phyloP scores from a whole-genome alignment of 2,329 filamentous ascomycete genomes.

The Arthrobotrys pseudoclavata region DNA sequence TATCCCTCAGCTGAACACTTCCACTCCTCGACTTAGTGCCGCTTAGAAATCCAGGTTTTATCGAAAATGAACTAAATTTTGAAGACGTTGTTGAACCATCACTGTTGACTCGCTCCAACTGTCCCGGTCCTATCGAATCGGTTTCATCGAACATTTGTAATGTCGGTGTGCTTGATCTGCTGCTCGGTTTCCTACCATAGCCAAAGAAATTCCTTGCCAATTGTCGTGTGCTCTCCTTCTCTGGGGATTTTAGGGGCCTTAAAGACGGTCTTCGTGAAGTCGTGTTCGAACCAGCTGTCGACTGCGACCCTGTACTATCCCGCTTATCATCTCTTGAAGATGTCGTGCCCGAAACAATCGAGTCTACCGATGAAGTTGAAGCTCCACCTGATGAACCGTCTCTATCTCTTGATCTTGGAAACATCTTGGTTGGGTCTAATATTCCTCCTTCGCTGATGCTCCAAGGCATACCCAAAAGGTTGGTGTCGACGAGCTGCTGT shows the following conservation, averaged over 20 bases:
- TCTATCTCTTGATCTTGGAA: conserved; percentile 55
- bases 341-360: conserved; percentile 46
- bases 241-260: conserved; percentile 47
- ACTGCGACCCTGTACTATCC: conserved; percentile 59
- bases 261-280: conserved; percentile 53
- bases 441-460: conserved; percentile 57
- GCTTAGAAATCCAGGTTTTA: conserved; percentile 58
- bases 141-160: conserved; percentile 45
- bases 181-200: conserved; percentile 59
- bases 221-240: conserved; percentile 57
- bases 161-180: conserved; percentile 57
- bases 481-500: conserved; percentile 25
- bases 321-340: conserved; percentile 52
- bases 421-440: conserved; percentile 52
- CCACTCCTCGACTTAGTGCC: conserved; percentile 45
- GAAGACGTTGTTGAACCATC: conserved; percentile 51
- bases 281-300: conserved; percentile 46
- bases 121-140: conserved; percentile 33
- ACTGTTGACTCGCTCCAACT: conserved; percentile 53
- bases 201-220: conserved; percentile 56
- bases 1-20: conserved; percentile 53
- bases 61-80: conserved; percentile 54
- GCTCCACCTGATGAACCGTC: conserved; percentile 58
- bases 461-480: conserved; percentile 51
- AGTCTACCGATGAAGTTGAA: conserved; percentile 59